These are phyloP conservation scores for Podospora pseudopauciseta DNA, from an alignment of 495 filamentous ascomycete genomes.

Conservation along the genomic window DNA sequence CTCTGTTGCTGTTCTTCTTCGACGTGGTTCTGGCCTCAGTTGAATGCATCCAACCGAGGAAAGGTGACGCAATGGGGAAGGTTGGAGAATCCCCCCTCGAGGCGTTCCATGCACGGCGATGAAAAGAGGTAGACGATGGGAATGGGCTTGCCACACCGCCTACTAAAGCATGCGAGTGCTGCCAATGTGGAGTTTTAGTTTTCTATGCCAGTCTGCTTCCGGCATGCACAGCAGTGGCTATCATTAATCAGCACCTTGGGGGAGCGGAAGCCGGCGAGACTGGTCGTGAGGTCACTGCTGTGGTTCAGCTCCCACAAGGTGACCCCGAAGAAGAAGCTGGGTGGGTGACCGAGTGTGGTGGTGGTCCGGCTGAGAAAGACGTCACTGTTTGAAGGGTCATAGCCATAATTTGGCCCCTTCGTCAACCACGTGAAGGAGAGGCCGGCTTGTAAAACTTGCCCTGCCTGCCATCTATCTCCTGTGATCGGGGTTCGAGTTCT, in stretches of 20 bases:
- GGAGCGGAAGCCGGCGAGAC: conserved; percentile 10
- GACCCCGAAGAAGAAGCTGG: background rate
- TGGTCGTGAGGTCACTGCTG: background rate
- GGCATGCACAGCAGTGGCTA: background rate
- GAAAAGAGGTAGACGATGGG: conserved; percentile 3
- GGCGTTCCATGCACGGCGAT: conserved; percentile 6
- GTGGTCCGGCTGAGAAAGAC: conserved; percentile 3
- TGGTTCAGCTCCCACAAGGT: background rate
- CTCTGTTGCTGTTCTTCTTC: background rate
- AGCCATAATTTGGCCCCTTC: background rate
- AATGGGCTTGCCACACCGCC: conserved; percentile 11
- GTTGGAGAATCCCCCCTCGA: background rate
- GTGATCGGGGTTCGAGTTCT: background rate
- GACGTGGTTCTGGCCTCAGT: background rate
- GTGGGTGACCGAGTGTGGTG: background rate
- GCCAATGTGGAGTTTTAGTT: background rate
- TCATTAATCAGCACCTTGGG: background rate
- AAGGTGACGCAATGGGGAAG: background rate
- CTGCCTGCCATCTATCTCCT: background rate
- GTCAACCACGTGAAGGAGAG: too few relatives aligned
- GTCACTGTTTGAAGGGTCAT: background rate
- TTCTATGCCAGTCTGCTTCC: conserved; percentile 5
- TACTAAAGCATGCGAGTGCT: conserved; percentile 2
- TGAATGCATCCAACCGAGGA: background rate
- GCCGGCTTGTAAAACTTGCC: too few relatives aligned